Base-by-base conservation (phyloP, 805 yeast genomes). In the Torulaspora microellipsoides region DNA sequence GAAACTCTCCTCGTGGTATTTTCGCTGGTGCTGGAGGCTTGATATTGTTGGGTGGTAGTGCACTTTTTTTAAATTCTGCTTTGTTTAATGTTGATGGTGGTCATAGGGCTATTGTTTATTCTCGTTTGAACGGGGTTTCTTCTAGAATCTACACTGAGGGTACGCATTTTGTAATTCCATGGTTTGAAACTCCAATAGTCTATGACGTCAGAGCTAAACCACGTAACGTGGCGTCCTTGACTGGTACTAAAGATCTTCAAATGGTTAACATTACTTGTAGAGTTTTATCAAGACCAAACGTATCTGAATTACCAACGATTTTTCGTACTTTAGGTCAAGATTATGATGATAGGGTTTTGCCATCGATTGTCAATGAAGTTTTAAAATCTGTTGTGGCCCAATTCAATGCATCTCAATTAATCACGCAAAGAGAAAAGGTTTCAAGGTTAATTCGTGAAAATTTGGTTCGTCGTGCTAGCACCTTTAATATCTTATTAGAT, bases 201-300 rank as follows among this genome's bases (percentile, higher is more conserved):
- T 93, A 85, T 67, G 98, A 93, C 64, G 95, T 93, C 47, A 80
- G 99, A 59, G 97, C 99, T 36, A 91, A 88, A 65, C 99, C 99
- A 47, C 81, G 97, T 69, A 89, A 89, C 56, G 95, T 93, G 48
- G 86, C 97, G 11, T 87, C 96, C 20, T 76, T 95, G 59, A 93
- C 99, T 1, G 99, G 99, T 53, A 93, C 99, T 15, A 93, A 93
- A 71, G 99, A 93, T 69, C 76, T 93, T 63, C 99, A 93, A 72
- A 93, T 93, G 99, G 99, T 93, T 38, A 93, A 89, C 67, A 91
- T 93, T 62, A 91, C 98, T n/a, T 93, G 99, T 68, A 83, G 99
- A 72, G 99, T 93, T 20, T 77, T 93, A 56, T 84, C 95, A 43
- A 82, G 90, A 65, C 99, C 99, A 0, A 83, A 85, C 45, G 76